Base-by-base conservation (phyloP, 257 asterid genomes). In the Ophiorrhiza pumila region DNA sequence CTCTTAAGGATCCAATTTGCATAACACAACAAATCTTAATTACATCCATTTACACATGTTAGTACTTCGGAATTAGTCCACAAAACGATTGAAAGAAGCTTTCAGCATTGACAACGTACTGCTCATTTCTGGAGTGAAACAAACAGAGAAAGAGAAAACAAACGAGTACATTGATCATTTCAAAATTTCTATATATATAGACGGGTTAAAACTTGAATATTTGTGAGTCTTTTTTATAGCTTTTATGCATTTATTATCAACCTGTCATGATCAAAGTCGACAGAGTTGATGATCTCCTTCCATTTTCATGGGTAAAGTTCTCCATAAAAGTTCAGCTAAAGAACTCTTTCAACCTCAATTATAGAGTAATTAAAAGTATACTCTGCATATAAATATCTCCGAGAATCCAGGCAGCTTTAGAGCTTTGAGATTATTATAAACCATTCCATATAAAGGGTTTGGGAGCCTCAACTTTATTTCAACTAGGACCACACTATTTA, bases 351-450 rank as follows among this genome's bases (percentile, higher is more conserved):
- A 62, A 20, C 29, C 23, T 6, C 29, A 62, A 62, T 62, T 17
- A 18, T 62, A 47, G 68, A 34, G 29, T 41, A 18, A 5, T 43
- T 25, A 45, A 7, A 42, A 22, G 71, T 7, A 23, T n/a, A 50
- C 18, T 50, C 11, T 8, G 42, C 71, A 67, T 5, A 27, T 43
- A 45, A 45, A 45, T 67, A 58, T 27, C 61, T 22, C 72, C 72
- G 37, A 68, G 60, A 68, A 47, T 68, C 60, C 72, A 17, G 72
- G 72, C 45, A 47, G 72, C 72, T 68, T 32, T 50, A 47, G 57
- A 43, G 60, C 59, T 47, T 67, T 67, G 4, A 31, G 60, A 47
- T 49, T 17, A 42, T 12, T 41, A 25, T 43, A 18, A 13, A 20
- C 46, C 27, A 7, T 61, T 25, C 46, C 49, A 63, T 31, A 58